Conservation (phyloP, 352 stramenopile genomes). For the Globisporangium sylvaticum region DNA sequence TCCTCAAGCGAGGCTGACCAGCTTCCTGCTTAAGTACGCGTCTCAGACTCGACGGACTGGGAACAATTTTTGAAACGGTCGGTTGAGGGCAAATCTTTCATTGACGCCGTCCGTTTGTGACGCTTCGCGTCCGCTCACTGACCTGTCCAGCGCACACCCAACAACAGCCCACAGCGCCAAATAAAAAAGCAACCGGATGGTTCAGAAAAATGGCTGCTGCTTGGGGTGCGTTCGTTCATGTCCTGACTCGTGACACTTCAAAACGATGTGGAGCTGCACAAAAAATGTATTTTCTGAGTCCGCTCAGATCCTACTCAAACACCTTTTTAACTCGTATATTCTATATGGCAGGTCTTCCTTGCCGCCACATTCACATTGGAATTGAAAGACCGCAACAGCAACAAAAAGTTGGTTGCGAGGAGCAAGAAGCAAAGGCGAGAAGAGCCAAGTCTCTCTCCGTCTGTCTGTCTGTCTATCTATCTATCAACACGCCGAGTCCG, state of each 20-base stretch:
- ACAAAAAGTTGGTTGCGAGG: background rate
- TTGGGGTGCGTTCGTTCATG: background rate
- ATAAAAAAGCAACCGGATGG: background rate
- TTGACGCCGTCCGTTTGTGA: background rate
- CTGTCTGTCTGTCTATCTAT: background rate
- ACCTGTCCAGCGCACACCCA: background rate
- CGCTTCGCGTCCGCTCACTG: background rate
- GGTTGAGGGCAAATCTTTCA: background rate
- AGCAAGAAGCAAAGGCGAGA: background rate
- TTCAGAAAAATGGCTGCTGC: slow-evolving; percentile 4
- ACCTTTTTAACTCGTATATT: background rate
- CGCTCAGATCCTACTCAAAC: background rate
- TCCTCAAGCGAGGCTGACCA: background rate
- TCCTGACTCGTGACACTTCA: background rate
- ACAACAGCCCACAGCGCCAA: background rate
- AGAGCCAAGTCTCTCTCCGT: background rate
- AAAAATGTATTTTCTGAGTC: background rate
- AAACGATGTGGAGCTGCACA: background rate
- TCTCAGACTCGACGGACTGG: background rate
- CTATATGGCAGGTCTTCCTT: background rate
- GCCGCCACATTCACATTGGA: background rate
- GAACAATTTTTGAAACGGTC: background rate
- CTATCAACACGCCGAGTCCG: background rate
- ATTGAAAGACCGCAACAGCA: background rate
- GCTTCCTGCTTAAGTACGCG: background rate